Evolutionary conservation across 768 basidiomycete species (phyloP).

Genomic region (Porpolomopsis calyptriformis): DNA sequence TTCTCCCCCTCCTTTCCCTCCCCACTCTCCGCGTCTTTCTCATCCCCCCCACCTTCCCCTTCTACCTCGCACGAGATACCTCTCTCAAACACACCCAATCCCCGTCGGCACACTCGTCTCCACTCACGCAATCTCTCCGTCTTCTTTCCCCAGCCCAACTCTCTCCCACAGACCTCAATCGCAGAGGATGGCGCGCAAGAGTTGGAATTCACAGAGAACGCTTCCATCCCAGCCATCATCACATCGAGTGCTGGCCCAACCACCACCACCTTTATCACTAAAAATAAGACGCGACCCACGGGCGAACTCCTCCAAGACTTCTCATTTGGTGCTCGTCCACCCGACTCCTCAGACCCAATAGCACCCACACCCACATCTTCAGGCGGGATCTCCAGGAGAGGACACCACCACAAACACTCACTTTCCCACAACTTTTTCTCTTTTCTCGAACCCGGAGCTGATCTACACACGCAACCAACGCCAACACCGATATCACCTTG

Average conservation of each 20-base stretch:
- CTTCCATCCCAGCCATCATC: conserved; percentile 38
- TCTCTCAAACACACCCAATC: conserved; percentile 3
- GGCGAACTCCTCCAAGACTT: conserved; percentile 44
- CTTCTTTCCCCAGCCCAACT: conserved; percentile 79
- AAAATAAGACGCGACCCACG: too few relatives aligned
- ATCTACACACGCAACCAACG: conserved; percentile 48
- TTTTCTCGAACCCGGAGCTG: conserved; percentile 65
- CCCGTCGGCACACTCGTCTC: conserved; percentile 54
- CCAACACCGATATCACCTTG: conserved; percentile 58
- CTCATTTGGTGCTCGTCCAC: conserved; percentile 52
- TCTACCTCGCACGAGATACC: not conserved
- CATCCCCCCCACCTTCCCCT: conserved; percentile 6
- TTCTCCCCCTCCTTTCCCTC: conserved; percentile 13
- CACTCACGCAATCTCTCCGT: conserved; percentile 89
- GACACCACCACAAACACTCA: conserved; percentile 90
- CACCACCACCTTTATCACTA: conserved; percentile 32
- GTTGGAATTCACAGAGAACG: conserved; percentile 36
- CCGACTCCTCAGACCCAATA: conserved; percentile 21
- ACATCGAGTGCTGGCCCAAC: conserved; percentile 35
- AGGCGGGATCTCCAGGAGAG: conserved; percentile 38
- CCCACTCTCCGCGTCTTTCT: conserved; percentile 11
- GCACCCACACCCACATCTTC: conserved; percentile 19
- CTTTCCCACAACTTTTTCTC: conserved; percentile 93
- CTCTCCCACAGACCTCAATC: conserved; percentile 47
- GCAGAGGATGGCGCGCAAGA: conserved; percentile 59